Evolutionary conservation across 2,329 filamentous ascomycete genomes (phyloP).

Genomic region (Exophiala dermatitidis): DNA sequence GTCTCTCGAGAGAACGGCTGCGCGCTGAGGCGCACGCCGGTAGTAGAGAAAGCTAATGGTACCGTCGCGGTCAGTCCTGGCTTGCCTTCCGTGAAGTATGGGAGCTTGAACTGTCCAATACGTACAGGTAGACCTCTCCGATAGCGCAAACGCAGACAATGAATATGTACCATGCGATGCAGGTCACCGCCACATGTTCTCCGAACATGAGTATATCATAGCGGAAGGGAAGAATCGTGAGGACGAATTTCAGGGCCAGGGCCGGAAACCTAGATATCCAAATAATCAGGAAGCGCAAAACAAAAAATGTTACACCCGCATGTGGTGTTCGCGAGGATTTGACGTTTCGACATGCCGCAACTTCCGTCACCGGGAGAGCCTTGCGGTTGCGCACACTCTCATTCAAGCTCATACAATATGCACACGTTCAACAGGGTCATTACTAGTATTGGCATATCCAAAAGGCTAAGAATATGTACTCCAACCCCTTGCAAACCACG

Average conservation of each 20-base stretch:
- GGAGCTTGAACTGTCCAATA: not conserved
- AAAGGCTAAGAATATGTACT: too few species aligned
- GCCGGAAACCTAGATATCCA: not conserved
- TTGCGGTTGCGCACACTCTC: too few species aligned
- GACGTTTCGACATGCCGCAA: too few species aligned
- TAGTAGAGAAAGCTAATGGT: constrained; percentile 48
- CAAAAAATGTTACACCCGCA: not conserved
- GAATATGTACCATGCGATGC: constrained; percentile 50
- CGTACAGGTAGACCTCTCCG: constrained; percentile 55
- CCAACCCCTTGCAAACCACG: not conserved
- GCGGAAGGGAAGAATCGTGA: not conserved
- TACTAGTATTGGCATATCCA: too few species aligned
- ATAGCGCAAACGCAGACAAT: constrained; percentile 52
- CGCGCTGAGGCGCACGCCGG: constrained; percentile 39
- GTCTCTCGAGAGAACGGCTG: constrained; percentile 36
- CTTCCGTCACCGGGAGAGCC: too few species aligned
- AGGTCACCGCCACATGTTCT: constrained; percentile 39
- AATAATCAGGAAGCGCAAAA: not conserved
- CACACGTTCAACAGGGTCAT: too few species aligned
- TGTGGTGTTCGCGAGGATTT: too few species aligned
- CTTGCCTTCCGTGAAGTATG: not conserved
- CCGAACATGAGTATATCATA: constrained; percentile 24
- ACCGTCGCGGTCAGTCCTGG: constrained; percentile 15
- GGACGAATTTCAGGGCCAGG: too few species aligned
- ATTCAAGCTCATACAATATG: too few species aligned